Evolutionary conservation across 2,329 filamentous ascomycete genomes (phyloP).

Genomic region (Colletotrichum destructivum): DNA sequence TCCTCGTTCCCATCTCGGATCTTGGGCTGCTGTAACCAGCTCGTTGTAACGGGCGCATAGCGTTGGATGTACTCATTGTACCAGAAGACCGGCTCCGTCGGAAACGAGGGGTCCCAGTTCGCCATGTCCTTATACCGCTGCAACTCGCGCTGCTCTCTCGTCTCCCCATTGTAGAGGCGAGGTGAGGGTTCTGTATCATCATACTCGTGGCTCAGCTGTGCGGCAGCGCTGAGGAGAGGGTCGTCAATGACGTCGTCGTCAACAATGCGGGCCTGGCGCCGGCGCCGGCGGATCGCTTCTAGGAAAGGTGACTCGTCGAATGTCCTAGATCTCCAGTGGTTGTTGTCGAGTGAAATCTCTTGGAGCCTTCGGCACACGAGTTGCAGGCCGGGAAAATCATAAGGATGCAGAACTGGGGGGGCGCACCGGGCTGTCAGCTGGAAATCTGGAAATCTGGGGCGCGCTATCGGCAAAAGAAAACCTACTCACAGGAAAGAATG

Average conservation of each 20-base stretch:
- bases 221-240: conserved; percentile 36
- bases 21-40: conserved; percentile 81
- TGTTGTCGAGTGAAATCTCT: conserved; percentile 79
- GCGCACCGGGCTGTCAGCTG: conserved; percentile 31
- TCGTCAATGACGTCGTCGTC: conserved; percentile 38
- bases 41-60: conserved; percentile 79
- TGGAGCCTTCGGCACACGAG: conserved; percentile 77
- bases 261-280: conserved; percentile 51
- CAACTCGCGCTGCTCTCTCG: conserved; percentile 48
- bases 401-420: conserved; percentile 71
- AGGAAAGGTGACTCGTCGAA: conserved; percentile 80
- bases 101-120: conserved; percentile 87
- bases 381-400: conserved; percentile 78
- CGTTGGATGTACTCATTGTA: conserved; percentile 92
- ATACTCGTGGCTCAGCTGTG: conserved; percentile 31
- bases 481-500: conserved; percentile 59
- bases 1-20: conserved; percentile 57
- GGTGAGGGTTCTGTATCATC: conserved; percentile 8
- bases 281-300: conserved; percentile 70
- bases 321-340: conserved; percentile 82
- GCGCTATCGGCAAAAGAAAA: conserved; percentile 17
- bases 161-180: conserved; percentile 45
- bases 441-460: conserved; percentile 20
- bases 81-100: conserved; percentile 82
- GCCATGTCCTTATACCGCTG: conserved; percentile 73